Base-by-base conservation (phyloP, 805 yeast genomes). In the Maudiozyma pseudohumilis region DNA sequence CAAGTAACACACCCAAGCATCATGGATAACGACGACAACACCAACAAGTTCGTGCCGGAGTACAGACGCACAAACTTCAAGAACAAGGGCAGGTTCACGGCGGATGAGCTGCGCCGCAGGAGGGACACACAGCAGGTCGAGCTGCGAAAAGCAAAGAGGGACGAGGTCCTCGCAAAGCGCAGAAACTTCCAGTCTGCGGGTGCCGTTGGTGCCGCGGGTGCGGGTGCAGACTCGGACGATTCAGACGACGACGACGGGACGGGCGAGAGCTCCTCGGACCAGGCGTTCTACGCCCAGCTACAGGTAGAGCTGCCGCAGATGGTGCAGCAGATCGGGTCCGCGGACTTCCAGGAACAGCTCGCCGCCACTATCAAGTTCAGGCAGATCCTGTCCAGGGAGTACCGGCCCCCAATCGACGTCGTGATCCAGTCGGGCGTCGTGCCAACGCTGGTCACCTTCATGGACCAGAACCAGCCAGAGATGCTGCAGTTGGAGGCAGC, bases 61-160 rank as follows among this genome's bases (percentile, higher is more conserved):
- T 89, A 89, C 64, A 87, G 98, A 65, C 85, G 96, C 64, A 87
- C 96, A 29, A 85, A 81, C 58, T 92, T 84, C 70, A 92, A 92
- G 62, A 89, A 92, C 68, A 85, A 88, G 61, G 86, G 92, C 46
- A 77, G 94, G 57, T 92, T 92, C 59, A 82, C 83, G 54, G 85
- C 86, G 41, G 98, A 92, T 60, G 98, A 92, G 69, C 76, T 92
- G 53, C 84, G 98, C 64, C 87, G 97, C 63, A 82, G 98, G 61
- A 81, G 97, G 63, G 98, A 89, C 62, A 94, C 84, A 40, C 96
- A 89, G 54, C 96, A 89, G 64, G 94, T 92, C 42, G 97, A 88
- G 60, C 72, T 92, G 55, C 76, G 98, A 66, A 92, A 94, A 68
- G 95, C 88, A 44, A 88, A 88, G 63, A 77, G 98, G 59, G 98